phyloP scores from a whole-genome alignment of 371 early-diverging fungal genomes.

The Apophysomyces elegans region DNA sequence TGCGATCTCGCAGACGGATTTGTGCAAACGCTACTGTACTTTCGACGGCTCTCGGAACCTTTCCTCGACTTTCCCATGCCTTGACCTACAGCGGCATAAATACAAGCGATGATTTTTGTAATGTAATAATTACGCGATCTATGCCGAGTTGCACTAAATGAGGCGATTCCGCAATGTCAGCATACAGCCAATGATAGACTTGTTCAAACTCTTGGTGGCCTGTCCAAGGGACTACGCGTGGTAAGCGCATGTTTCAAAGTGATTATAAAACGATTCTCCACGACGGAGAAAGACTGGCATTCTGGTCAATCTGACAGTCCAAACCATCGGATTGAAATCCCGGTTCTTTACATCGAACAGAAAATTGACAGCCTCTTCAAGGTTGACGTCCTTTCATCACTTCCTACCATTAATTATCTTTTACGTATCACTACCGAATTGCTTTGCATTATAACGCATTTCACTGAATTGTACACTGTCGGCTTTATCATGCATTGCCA shows the following conservation, averaged over 20 bases:
- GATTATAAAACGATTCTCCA: conserved; percentile 1
- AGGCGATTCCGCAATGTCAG: conserved; percentile 29
- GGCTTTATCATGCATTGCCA: too few species aligned
- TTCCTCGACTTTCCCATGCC: conserved; percentile 67
- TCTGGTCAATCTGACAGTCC: neutral
- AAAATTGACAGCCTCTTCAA: too few species aligned
- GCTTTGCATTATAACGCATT: too few species aligned
- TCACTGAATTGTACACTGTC: too few species aligned
- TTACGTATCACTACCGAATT: too few species aligned
- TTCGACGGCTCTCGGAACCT: conserved; percentile 63
- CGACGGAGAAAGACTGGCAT: conserved; percentile 1
- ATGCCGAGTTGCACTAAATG: conserved; percentile 33
- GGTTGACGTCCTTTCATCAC: too few species aligned
- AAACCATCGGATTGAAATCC: too few species aligned
- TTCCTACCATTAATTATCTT: too few species aligned
- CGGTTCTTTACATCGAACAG: too few species aligned
- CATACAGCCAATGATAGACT: conserved; percentile 51
- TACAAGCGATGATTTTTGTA: neutral
- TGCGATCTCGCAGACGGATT: conserved; percentile 53
- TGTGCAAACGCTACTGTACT: conserved; percentile 62
- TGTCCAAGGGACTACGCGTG: conserved; percentile 56
- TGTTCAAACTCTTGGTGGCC: conserved; percentile 46
- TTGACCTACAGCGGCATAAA: conserved; percentile 45
- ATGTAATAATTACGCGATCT: conserved; percentile 33
- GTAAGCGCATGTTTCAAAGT: conserved; percentile 25